Base-by-base conservation (phyloP, 768 basidiomycete genomes). In the Phlebiopsis flavidoalba region DNA sequence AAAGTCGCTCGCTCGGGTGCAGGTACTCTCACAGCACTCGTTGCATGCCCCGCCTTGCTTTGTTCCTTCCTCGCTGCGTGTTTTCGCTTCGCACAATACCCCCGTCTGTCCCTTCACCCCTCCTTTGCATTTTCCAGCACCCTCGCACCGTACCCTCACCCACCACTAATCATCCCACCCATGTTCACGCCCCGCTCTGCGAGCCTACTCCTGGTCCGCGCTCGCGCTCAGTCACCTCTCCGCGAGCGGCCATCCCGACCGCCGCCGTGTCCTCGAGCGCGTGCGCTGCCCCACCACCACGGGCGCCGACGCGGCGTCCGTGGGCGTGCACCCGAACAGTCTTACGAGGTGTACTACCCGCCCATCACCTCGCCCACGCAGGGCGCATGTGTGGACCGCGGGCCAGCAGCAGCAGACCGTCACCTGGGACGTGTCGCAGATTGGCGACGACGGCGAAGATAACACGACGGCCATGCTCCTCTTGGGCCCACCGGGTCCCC, bases 381-480 rank as follows among this genome's bases (percentile, higher is more conserved):
- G 3, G 60, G 60, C 6, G 60, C 63, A 4, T n/a, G 35, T 71
- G 8, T 85, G 83, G 84, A 24, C 49, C 5, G 61, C 68, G 36
- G 76, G 78, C 24, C 65, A 67, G 10, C 50, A 15, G 0, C n/a
- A 31, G 26, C 75, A 80, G 62, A 66, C 68, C 24, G 79, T 86
- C 62, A 69, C 67, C 45, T 86, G 84, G 84, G 68, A 74, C 60
- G 64, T 70, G 7, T 62, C 66, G 22, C 60, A 72, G 43, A 66
- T 87, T 37, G 83, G 83, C 1, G 17, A 31, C 1, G 70, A 75
- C 43, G 71, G 68, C 22, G 37, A 61, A 43, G 69, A 73, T 61
- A 70, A 72, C 6, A 77, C 73, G 4, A 75, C 85, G 14, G 22
- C 69, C 36, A 63, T 85, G 47, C 63, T 84, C 10, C 64, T 85